Evolutionary conservation across 2,329 filamentous ascomycete species (phyloP).

Genomic region (Fusarium begoniae): DNA sequence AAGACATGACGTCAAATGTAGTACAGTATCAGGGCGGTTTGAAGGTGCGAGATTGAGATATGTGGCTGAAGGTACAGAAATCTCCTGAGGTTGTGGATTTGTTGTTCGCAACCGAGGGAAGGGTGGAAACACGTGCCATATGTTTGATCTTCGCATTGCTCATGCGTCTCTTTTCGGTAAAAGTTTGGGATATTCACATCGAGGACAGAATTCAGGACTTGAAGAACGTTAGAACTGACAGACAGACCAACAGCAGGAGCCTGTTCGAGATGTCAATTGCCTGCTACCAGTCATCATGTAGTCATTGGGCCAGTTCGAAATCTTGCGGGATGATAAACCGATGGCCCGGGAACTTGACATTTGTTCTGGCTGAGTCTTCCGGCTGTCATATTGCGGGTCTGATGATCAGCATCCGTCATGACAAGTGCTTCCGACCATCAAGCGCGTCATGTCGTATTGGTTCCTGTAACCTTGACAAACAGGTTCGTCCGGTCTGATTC

Average conservation of each 20-base stretch:
- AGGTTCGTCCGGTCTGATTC: neutral
- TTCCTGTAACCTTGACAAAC: neutral
- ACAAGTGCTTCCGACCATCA: neutral
- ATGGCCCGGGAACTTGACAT: neutral
- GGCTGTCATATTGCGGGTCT: constrained; percentile 11
- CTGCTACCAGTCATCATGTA: neutral
- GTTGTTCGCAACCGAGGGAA: neutral
- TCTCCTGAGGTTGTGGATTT: neutral
- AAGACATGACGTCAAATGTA: neutral
- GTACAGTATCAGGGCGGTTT: neutral
- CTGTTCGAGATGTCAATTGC: neutral
- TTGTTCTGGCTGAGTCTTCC: constrained; percentile 1
- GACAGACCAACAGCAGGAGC: neutral
- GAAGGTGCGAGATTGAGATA: neutral
- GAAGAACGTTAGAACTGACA: neutral
- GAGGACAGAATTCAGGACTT: neutral
- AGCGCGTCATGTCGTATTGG: neutral
- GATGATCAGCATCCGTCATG: constrained; percentile 21
- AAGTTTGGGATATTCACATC: neutral
- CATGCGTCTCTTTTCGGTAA: neutral
- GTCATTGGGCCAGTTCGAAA: neutral
- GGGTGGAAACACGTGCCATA: constrained; percentile 3
- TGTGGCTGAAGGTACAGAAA: neutral
- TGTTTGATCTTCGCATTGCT: neutral
- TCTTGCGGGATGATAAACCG: neutral